Base-by-base conservation (phyloP, 164 flowering plant species). In the Liriodendron chinense region DNA sequence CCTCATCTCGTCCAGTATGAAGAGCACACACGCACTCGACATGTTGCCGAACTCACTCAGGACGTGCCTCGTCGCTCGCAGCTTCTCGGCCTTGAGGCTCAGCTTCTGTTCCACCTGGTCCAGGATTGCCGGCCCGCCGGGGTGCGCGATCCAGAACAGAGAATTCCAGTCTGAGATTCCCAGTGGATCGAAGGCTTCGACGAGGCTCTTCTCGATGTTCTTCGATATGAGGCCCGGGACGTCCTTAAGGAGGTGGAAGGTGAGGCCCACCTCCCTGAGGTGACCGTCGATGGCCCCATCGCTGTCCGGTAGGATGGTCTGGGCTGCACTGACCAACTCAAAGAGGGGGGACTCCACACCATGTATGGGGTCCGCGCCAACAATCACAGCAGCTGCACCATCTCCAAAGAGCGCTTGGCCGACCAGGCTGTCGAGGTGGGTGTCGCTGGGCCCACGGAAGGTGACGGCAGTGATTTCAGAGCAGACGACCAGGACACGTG, bases 131-230 rank as follows among this genome's bases (percentile, higher is more conserved):
- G 87, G 86, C 1, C 88, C 86, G 67, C 87, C 87, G 0, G 90
- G 90, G 50, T 87, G 88, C 0, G 82, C 86, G 3, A 83, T 75
- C 87, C 86, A 87, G 64, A 85, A 86, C 9, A 85, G 6, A 0
- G 87, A 85, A 78, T 86, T 86, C 84, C 84, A 85, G 23, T 86
- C 90, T 0, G 82, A 74, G 66, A 86, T 83, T 16, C 87, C 90
- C 68, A 86, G 48, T 0, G 87, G 87, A 56, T 80, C 25, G 75
- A 86, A 83, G 7, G 89, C 89, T 73, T 86, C 83, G 1, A 56
- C 78, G 3, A 87, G 75, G 57, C 79, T 80, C 71, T 81, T 85
- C 75, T 85, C 86, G 4, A 87, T 74, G 82, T 84, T 85, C 76
- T 82, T 82, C 1, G 87, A 84, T 18, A 87, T 84, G 23, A 85